Evolutionary conservation across 495 filamentous ascomycete genomes (phyloP).

Genomic region (Podospora conica): DNA sequence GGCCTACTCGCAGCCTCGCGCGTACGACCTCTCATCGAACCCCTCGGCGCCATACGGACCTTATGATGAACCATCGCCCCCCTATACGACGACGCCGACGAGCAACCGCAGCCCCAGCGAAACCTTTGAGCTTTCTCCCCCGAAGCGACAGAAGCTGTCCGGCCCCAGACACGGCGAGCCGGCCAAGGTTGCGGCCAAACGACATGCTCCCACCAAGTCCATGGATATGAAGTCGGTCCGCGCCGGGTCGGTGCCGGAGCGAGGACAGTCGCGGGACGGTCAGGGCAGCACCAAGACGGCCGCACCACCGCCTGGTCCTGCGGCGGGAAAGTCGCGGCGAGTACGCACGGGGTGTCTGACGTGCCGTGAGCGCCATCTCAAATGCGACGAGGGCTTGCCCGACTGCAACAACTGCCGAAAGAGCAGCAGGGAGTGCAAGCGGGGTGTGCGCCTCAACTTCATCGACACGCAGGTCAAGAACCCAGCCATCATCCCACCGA

Average conservation of each 20-base stretch:
- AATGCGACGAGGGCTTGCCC: constrained; percentile 73
- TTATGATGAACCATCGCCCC: constrained; percentile 28
- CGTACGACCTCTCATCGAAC: constrained; percentile 14
- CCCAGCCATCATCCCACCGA: constrained; percentile 58
- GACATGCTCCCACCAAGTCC: not conserved
- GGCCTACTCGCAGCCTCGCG: constrained; percentile 3
- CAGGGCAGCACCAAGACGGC: constrained; percentile 4
- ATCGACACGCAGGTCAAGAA: constrained; percentile 73
- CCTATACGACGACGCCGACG: constrained; percentile 29
- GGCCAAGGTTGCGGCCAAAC: not conserved
- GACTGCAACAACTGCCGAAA: constrained; percentile 84
- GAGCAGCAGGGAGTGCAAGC: constrained; percentile 75
- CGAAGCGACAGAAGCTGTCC: constrained; percentile 23
- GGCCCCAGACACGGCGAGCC: not conserved
- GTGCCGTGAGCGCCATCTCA: constrained; percentile 62
- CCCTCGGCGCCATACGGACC: constrained; percentile 15
- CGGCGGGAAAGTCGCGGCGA: constrained; percentile 54
- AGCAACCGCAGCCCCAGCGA: constrained; percentile 22
- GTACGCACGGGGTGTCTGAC: constrained; percentile 75
- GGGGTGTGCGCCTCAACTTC: constrained; percentile 86
- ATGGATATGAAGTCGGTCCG: not conserved
- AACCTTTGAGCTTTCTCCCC: constrained; percentile 19
- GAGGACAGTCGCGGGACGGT: constrained; percentile 13
- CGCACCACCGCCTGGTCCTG: constrained; percentile 22
- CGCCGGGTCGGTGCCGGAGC: not conserved